Evolutionary conservation across 805 yeast genomes (phyloP).

Genomic region (Peterozyma xylosa): DNA sequence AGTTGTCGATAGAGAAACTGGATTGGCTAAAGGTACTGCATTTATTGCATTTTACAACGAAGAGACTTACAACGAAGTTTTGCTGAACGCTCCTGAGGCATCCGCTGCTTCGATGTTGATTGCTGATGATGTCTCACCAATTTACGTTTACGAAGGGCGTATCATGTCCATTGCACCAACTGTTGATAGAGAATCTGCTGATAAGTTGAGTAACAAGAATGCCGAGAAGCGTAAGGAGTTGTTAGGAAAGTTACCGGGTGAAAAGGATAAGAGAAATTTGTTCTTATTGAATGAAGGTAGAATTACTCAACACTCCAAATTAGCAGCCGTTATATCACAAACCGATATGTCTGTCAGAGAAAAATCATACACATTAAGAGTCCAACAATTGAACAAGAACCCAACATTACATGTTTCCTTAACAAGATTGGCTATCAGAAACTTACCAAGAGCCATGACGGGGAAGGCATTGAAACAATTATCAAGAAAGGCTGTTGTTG

Average conservation of each 20-base stretch:
- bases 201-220: conserved; percentile 62
- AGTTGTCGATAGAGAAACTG: conserved; percentile 78
- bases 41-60: conserved; percentile 77
- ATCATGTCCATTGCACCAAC: conserved; percentile 78
- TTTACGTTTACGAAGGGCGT: conserved; percentile 89
- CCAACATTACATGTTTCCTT: conserved; percentile 89
- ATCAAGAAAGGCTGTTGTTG: conserved; percentile 91
- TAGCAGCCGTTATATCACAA: conserved; percentile 60
- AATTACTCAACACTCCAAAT: conserved; percentile 69
- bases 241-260: conserved; percentile 74
- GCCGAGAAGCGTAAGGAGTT: conserved; percentile 65
- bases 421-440: conserved; percentile 91
- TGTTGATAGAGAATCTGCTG: conserved; percentile 81
- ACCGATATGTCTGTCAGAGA: conserved; percentile 84
- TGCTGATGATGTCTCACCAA: conserved; percentile 87
- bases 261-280: conserved; percentile 76
- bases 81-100: conserved; percentile 71
- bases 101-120: conserved; percentile 57
- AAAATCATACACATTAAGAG: conserved; percentile 77
- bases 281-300: conserved; percentile 92
- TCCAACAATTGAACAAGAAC: conserved; percentile 83
- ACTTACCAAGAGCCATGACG: conserved; percentile 87
- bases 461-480: conserved; percentile 83
- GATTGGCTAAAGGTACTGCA: conserved; percentile 89
- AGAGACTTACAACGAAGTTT: conserved; percentile 59